Base-by-base conservation (phyloP, 208 protist genomes). In the Crithidia brevicula region DNA sequence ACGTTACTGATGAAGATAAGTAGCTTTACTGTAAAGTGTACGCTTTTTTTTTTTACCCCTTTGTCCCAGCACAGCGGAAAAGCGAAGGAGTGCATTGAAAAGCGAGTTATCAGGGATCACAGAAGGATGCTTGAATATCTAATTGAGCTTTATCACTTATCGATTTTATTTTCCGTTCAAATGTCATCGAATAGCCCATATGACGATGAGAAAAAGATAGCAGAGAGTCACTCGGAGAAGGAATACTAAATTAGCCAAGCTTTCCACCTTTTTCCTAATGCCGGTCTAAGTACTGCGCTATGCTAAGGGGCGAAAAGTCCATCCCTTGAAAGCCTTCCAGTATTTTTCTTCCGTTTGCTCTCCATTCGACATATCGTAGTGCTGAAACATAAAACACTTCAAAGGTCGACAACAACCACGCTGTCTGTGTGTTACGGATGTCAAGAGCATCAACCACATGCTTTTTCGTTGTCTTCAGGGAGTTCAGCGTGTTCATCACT, bases 401-500 rank as follows among this genome's bases (percentile, higher is more conserved):
- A n/a, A 79, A 50, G 10, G 50, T 49, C 8, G 67, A 34, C 13
- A 49, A 36, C 36, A 79, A 18, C 73, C 66, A 79, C 20, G 43
- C 47, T n/a, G 67, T 50, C 4, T 53, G 54, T 16, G 60, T 34
- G 13, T 67, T 47, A 11, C 73, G 65, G 36, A 64, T 53, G 25
- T 79, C 73, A 18, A 79, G 18, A 9, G 30, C 56, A 25, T 74
- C 63, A 0, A 79, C 18, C 0, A 33, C 50, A 16, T 68, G 49
- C 5, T 45, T 45, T 2, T 36, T 34, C 20, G 30, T 38, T 0
- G 56, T 74, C 23, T 63, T 58, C 11, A 74, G 38, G 3, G 20
- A 20, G 9, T 16, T 30, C n/a, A 79, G 61, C 36, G 73, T 54
- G 31, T 79, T 72, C 30, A 64, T 56, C 10, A 70, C 73, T 31